Evolutionary conservation across 2,329 filamentous ascomycete genomes (phyloP).

Genomic region (Cryphonectria parasitica): DNA sequence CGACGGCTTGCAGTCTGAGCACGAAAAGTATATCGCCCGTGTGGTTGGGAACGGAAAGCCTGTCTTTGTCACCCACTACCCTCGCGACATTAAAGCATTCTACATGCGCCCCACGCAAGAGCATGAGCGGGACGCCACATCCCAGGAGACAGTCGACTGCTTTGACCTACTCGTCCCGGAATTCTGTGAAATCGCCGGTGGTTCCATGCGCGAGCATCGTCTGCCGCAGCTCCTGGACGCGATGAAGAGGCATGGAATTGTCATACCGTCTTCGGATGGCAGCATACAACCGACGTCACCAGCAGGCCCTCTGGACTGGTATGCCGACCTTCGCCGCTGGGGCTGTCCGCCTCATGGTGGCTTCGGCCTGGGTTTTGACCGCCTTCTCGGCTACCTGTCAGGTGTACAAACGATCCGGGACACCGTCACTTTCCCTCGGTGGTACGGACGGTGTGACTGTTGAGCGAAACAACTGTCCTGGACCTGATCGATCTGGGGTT

Average conservation of each 20-base stretch:
- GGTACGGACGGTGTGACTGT: slow-evolving; percentile 65
- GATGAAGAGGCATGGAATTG: slow-evolving; percentile 72
- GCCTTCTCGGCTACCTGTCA: slow-evolving; percentile 80
- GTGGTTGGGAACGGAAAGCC: slow-evolving; percentile 60
- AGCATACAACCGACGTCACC: slow-evolving; percentile 29
- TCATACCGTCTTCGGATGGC: slow-evolving; percentile 37
- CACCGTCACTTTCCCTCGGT: slow-evolving; percentile 83
- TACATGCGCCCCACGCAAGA: slow-evolving; percentile 58
- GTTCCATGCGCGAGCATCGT: slow-evolving; percentile 86
- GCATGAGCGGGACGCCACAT: background rate
- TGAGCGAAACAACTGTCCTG: slow-evolving; percentile 37
- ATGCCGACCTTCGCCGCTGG: slow-evolving; percentile 84
- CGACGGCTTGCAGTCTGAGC: slow-evolving; percentile 81
- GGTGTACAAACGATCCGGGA: slow-evolving; percentile 84
- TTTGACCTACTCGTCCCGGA: slow-evolving; percentile 90
- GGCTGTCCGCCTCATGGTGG: slow-evolving; percentile 91
- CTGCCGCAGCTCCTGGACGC: slow-evolving; percentile 67
- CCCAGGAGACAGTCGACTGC: slow-evolving; percentile 71
- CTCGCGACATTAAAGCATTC: slow-evolving; percentile 80
- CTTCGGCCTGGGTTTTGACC: slow-evolving; percentile 88
- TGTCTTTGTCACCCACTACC: slow-evolving; percentile 92
- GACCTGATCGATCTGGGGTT: slow-evolving; percentile 17
- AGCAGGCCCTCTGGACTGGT: slow-evolving; percentile 68
- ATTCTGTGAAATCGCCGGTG: slow-evolving; percentile 84
- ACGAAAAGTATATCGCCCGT: slow-evolving; percentile 85